A percentile compares a stretch with the other conserved stretches of the same genome.
phyloP scores from a whole-genome alignment of 164 flowering plant species.

The Saururus chinensis region DNA sequence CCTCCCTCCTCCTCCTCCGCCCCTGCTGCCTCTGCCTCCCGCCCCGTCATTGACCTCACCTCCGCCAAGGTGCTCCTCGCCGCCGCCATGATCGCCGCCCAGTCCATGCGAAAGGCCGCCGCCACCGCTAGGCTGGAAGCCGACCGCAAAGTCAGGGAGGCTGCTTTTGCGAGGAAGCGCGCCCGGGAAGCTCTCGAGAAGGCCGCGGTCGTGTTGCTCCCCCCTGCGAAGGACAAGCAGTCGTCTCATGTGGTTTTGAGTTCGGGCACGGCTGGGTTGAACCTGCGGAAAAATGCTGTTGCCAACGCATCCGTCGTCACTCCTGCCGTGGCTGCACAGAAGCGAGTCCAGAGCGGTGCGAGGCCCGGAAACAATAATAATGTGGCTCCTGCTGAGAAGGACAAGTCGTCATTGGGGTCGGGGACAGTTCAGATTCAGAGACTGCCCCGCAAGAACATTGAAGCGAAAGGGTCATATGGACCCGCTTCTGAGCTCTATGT shows the following conservation, averaged over 20 bases:
- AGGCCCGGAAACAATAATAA: conserved; percentile 3
- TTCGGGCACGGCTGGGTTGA: neutral
- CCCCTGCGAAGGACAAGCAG: neutral
- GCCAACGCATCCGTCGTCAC: neutral
- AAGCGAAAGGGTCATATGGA: conserved; percentile 3
- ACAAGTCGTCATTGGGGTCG: conserved; percentile 2
- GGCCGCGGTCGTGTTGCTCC: conserved; percentile 4
- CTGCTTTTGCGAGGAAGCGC: conserved; percentile 41
- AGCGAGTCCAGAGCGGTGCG: conserved; percentile 5
- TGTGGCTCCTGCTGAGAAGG: conserved; percentile 2
- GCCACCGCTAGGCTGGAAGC: conserved; percentile 31
- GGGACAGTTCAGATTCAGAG: neutral
- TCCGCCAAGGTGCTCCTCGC: conserved; percentile 32
- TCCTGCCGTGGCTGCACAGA: conserved; percentile 14
- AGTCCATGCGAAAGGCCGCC: conserved; percentile 42
- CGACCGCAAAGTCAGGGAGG: conserved; percentile 51
- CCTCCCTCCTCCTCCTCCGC: too few relatives aligned
- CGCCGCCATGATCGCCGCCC: conserved; percentile 46
- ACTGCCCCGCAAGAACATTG: conserved; percentile 6
- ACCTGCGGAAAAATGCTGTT: neutral
- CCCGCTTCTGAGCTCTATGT: conserved; percentile 3
- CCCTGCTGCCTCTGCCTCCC: neutral
- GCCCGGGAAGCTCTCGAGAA: conserved; percentile 53
- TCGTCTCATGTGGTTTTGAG: neutral
- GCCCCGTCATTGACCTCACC: conserved; percentile 23